Evolutionary conservation across 2,329 filamentous ascomycete species (phyloP).

Genomic region (Fusarium palustre): DNA sequence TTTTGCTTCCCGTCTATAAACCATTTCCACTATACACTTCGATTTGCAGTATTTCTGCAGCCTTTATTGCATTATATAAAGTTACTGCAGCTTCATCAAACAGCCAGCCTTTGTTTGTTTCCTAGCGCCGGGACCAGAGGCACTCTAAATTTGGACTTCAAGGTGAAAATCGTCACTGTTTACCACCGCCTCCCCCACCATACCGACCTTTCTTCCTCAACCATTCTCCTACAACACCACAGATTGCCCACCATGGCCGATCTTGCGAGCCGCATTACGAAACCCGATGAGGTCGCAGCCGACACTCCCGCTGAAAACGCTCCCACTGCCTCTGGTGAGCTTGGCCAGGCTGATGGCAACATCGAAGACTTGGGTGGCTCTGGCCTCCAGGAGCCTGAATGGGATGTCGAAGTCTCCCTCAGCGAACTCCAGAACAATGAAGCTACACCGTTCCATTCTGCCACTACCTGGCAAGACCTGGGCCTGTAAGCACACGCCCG

Average conservation of each 20-base stretch:
- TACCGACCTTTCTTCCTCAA: conserved; percentile 30
- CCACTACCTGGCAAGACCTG: conserved; percentile 85
- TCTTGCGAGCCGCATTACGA: conserved; percentile 64
- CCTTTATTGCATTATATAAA: not conserved
- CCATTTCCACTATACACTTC: not conserved
- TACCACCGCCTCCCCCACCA: conserved; percentile 28
- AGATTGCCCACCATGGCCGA: conserved; percentile 56
- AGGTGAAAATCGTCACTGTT: conserved; percentile 31
- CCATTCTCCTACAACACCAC: conserved; percentile 6
- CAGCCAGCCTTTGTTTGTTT: conserved; percentile 7
- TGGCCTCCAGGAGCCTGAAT: conserved; percentile 76
- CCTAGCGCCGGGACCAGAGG: conserved; percentile 20
- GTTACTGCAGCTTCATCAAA: not conserved
- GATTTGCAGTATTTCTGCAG: not conserved
- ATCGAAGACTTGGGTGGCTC: conserved; percentile 59
- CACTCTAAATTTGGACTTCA: conserved; percentile 25
- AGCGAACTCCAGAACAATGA: conserved; percentile 89
- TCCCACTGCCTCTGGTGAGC: conserved; percentile 39
- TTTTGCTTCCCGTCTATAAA: conserved; percentile 7
- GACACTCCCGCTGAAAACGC: conserved; percentile 36
- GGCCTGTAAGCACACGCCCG: conserved; percentile 70
- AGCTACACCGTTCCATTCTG: conserved; percentile 88
- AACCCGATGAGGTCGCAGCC: conserved; percentile 53
- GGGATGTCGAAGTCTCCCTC: conserved; percentile 92
- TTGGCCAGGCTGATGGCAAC: conserved; percentile 55